Percentiles rank a stretch among this genome's conserved stretches.
Evolutionary conservation across 169 alveolate species (phyloP).

Genomic region (Besnoitia besnoiti): DNA sequence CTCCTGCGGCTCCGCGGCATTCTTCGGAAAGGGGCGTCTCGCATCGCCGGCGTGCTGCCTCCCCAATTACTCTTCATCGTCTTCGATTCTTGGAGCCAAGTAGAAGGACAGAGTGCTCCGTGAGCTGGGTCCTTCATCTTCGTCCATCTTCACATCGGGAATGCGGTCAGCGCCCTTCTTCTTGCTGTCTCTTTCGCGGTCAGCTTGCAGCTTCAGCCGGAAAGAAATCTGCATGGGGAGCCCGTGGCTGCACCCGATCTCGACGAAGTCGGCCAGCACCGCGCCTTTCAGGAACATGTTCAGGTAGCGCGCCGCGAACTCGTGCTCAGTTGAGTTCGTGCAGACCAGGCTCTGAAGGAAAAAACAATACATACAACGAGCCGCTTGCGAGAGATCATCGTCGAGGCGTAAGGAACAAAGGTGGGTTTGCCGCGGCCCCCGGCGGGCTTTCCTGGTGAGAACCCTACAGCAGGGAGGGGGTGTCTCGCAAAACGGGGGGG

Average conservation of each 20-base stretch:
- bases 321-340: constrained; percentile 22
- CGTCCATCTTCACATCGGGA: constrained; percentile 28
- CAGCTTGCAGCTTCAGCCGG: constrained; percentile 1
- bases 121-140: not conserved
- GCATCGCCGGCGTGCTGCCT: not conserved
- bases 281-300: constrained; percentile 38
- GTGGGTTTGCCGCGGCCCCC: too few species aligned
- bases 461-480: too few species aligned
- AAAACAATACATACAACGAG: not conserved
- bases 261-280: constrained; percentile 14
- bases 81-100: constrained; percentile 9
- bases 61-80: not conserved
- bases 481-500: too few species aligned
- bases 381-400: too few species aligned
- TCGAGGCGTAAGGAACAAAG: too few species aligned
- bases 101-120: constrained; percentile 4
- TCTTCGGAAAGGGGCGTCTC: too few species aligned
- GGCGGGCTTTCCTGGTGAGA: too few species aligned
- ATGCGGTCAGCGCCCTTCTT: constrained; percentile 6
- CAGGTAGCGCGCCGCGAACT: constrained; percentile 25
- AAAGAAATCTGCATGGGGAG: constrained; percentile 29
- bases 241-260: constrained; percentile 45
- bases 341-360: constrained; percentile 4
- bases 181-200: constrained; percentile 3
- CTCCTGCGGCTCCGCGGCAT: too few species aligned